phyloP scores from a whole-genome alignment of 805 yeast genomes.

The Lipomyces sp. region DNA sequence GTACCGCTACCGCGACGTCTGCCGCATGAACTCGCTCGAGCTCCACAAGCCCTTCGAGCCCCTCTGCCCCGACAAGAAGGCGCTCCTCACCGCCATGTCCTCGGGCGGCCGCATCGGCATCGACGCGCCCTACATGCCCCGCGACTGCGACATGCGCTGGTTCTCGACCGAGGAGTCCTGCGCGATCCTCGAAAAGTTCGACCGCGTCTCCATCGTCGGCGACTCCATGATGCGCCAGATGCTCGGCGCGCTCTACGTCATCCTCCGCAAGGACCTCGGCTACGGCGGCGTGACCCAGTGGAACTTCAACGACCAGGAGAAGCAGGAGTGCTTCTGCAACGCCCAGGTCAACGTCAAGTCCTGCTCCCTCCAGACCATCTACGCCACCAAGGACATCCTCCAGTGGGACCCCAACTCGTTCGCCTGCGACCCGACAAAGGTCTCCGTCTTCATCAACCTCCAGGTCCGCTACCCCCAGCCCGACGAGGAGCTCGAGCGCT shows the following conservation, averaged over 20 bases:
- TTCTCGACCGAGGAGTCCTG: constrained; percentile 27
- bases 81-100: constrained; percentile 14
- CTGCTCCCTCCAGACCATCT: constrained; percentile 27
- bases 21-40: constrained; percentile 27
- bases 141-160: constrained; percentile 24
- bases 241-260: constrained; percentile 28
- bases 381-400: constrained; percentile 21
- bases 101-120: constrained; percentile 24
- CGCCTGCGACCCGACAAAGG: constrained; percentile 27
- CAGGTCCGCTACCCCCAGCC: constrained; percentile 29
- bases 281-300: constrained; percentile 29
- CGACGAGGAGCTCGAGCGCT: constrained; percentile 26
- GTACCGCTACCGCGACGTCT: constrained; percentile 26
- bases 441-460: constrained; percentile 24
- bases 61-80: constrained; percentile 3
- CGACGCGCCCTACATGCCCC: constrained; percentile 19
- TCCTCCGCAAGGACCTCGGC: constrained; percentile 26
- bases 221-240: constrained; percentile 31
- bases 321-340: constrained; percentile 28
- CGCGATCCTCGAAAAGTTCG: constrained; percentile 22
- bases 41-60: constrained; percentile 25
- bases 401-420: constrained; percentile 29
- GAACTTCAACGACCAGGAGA: constrained; percentile 30
- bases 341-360: constrained; percentile 30
- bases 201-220: constrained; percentile 26